Percentiles rank a stretch among this genome's conserved stretches.
These are phyloP conservation scores for Maudiozyma saulgeensis DNA, from an alignment of 805 yeast genomes.

Conservation along the genomic window DNA sequence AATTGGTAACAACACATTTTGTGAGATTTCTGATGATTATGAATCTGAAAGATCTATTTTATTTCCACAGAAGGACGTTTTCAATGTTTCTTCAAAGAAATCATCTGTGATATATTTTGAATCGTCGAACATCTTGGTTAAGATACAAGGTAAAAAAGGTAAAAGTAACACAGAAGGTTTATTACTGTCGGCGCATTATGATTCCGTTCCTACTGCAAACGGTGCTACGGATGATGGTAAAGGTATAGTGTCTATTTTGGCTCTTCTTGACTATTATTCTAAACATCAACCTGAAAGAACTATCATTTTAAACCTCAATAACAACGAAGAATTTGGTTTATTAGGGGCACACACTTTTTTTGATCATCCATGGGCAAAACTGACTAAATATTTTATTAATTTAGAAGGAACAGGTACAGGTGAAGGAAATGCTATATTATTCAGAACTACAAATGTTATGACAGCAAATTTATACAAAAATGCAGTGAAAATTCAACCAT, in stretches of 20 bases:
- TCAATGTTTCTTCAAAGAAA: slow-evolving; percentile 32
- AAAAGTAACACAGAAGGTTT: slow-evolving; percentile 47
- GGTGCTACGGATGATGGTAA: slow-evolving; percentile 92
- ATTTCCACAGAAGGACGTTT: slow-evolving; percentile 43
- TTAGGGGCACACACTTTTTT: slow-evolving; percentile 71
- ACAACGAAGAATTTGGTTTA: slow-evolving; percentile 82
- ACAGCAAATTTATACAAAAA: slow-evolving; percentile 49
- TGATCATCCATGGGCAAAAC: slow-evolving; percentile 59
- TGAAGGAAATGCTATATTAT: slow-evolving; percentile 61
- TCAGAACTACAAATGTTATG: slow-evolving; percentile 74
- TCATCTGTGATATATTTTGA: slow-evolving; percentile 64
- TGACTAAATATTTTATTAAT: slow-evolving; percentile 60
- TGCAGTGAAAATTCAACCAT: slow-evolving; percentile 51
- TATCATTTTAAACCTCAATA: slow-evolving; percentile 74
- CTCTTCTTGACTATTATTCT: slow-evolving; percentile 45
- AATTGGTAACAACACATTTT: slow-evolving; percentile 20
- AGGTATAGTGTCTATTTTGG: slow-evolving; percentile 76
- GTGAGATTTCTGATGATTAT: slow-evolving; percentile 32
- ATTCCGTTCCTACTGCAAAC: slow-evolving; percentile 75
- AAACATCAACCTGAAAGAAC: slow-evolving; percentile 55
- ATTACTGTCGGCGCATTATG: slow-evolving; percentile 76
- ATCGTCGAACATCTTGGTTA: slow-evolving; percentile 69
- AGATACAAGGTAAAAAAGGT: slow-evolving; percentile 51
- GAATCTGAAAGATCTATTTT: slow-evolving; percentile 34
- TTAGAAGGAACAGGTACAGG: slow-evolving; percentile 93